These are phyloP conservation scores for Chaetomiaceae sp. DNA, from an alignment of 2,329 filamentous ascomycete genomes.

Conservation along the genomic window DNA sequence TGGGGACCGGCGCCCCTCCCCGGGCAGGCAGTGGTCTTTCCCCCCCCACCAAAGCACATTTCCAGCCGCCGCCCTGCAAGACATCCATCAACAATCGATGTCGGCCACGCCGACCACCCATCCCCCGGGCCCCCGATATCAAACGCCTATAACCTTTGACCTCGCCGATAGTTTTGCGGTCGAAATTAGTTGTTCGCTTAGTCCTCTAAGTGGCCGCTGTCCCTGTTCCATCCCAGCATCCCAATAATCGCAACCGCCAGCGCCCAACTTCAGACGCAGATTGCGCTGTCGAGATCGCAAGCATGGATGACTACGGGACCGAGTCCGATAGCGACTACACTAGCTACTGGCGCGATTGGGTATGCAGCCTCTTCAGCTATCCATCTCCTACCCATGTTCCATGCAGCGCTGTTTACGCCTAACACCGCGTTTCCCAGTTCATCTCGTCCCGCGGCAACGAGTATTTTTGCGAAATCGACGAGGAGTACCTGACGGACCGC, in stretches of 20 bases:
- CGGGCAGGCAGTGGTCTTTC: too few relatives aligned
- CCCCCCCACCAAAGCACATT: conserved; percentile 13
- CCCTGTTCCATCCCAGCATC: too few relatives aligned
- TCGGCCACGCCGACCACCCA: conserved; percentile 4
- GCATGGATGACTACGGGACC: conserved; percentile 95
- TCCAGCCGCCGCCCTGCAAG: conserved; percentile 8
- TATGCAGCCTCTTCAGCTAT: conserved; percentile 53
- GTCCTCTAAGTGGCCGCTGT: not conserved
- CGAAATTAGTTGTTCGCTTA: not conserved
- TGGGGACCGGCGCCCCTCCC: too few relatives aligned
- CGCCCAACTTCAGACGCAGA: conserved; percentile 5
- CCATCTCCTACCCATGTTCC: not conserved
- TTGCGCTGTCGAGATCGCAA: conserved; percentile 25
- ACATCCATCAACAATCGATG: conserved; percentile 7
- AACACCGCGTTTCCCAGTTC: conserved; percentile 58
- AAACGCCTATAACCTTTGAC: not conserved
- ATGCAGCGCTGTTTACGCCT: not conserved
- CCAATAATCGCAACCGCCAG: not conserved
- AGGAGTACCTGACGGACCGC: conserved; percentile 95
- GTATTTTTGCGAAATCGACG: conserved; percentile 99
- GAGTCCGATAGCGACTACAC: conserved; percentile 99
- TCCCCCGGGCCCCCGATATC: not conserved
- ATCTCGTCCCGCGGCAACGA: conserved; percentile 97
- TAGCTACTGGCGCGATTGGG: conserved; percentile 99
- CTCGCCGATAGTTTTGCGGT: not conserved